A percentile compares a stretch with the other conserved stretches of the same genome.
phyloP scores from a whole-genome alignment of 2,329 filamentous ascomycete species.

The Scedosporium apiospermum region DNA sequence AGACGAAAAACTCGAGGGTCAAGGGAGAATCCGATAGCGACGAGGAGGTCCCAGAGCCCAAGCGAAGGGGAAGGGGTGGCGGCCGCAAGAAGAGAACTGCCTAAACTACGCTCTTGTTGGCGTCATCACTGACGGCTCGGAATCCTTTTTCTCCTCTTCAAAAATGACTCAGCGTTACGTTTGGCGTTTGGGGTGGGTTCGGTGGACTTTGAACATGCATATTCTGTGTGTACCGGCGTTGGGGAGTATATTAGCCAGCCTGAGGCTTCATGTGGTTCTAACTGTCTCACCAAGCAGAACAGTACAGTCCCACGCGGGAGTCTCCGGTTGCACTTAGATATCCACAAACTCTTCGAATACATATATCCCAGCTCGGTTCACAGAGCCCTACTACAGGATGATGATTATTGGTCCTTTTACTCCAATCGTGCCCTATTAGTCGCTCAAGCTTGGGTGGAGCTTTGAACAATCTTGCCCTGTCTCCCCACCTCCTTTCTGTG shows the following conservation, averaged over 20 bases:
- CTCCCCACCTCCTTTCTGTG: too few relatives aligned
- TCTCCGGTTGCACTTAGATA: background rate
- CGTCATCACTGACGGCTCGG: background rate
- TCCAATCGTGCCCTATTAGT: too few relatives aligned
- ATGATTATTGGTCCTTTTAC: too few relatives aligned
- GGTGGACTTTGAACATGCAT: conserved; percentile 4
- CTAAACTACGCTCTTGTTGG: background rate
- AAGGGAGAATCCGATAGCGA: conserved; percentile 41
- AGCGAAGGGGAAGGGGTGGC: conserved; percentile 36
- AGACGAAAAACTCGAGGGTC: conserved; percentile 23
- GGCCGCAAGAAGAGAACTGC: conserved; percentile 38
- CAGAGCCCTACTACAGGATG: too few relatives aligned
- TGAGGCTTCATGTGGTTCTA: background rate
- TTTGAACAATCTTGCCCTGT: too few relatives aligned
- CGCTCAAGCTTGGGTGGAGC: too few relatives aligned
- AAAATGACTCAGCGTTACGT: background rate
- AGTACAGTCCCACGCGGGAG: background rate
- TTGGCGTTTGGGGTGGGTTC: conserved; percentile 4
- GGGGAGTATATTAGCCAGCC: background rate
- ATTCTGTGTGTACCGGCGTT: conserved; percentile 3
- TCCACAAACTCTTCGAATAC: background rate
- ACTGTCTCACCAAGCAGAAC: too few relatives aligned
- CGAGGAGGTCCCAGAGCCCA: conserved; percentile 36
- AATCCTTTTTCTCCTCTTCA: background rate
- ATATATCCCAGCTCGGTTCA: background rate